These are phyloP conservation scores for Colletotrichum tropicicola DNA, from an alignment of 2,329 filamentous ascomycete genomes.

Conservation along the genomic window DNA sequence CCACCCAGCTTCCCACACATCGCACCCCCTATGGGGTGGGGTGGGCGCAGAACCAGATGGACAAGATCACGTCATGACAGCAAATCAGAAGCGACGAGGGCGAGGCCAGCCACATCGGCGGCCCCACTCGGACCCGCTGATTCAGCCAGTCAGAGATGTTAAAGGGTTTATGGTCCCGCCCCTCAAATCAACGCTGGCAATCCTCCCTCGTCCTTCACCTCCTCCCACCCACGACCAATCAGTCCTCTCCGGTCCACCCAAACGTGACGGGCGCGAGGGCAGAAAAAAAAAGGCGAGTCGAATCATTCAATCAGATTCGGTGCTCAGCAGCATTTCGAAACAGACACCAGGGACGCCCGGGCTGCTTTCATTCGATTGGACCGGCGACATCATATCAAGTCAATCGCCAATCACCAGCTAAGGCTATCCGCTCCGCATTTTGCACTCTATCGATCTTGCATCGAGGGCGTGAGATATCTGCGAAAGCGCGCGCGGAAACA, in stretches of 20 bases:
- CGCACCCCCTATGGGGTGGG: background rate
- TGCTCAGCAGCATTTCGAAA: conserved; percentile 24
- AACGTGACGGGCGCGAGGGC: conserved; percentile 32
- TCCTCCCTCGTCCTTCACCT: conserved; percentile 52
- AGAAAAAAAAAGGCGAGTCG: conserved; percentile 32
- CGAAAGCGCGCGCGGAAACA: conserved; percentile 10
- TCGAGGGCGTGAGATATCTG: conserved; percentile 12
- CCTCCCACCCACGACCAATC: conserved; percentile 60
- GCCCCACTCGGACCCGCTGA: conserved; percentile 49
- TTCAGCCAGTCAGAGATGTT: conserved; percentile 60
- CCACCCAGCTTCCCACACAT: background rate
- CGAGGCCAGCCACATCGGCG: conserved; percentile 3
- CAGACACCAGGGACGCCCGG: conserved; percentile 18
- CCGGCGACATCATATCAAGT: conserved; percentile 13
- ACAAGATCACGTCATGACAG: conserved; percentile 31
- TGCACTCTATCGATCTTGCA: conserved; percentile 28
- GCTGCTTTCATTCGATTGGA: conserved; percentile 23
- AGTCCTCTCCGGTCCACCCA: conserved; percentile 50
- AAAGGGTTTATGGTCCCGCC: conserved; percentile 51
- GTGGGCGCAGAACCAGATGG: background rate
- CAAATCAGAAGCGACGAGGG: conserved; percentile 27
- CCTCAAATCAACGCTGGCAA: conserved; percentile 63
- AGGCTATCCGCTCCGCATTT: conserved; percentile 26
- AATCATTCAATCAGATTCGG: conserved; percentile 41
- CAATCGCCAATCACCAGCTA: conserved; percentile 24